These are phyloP conservation scores for Podospora bellae-mahoneyi DNA, from an alignment of 495 filamentous ascomycete species.

Conservation along the genomic window DNA sequence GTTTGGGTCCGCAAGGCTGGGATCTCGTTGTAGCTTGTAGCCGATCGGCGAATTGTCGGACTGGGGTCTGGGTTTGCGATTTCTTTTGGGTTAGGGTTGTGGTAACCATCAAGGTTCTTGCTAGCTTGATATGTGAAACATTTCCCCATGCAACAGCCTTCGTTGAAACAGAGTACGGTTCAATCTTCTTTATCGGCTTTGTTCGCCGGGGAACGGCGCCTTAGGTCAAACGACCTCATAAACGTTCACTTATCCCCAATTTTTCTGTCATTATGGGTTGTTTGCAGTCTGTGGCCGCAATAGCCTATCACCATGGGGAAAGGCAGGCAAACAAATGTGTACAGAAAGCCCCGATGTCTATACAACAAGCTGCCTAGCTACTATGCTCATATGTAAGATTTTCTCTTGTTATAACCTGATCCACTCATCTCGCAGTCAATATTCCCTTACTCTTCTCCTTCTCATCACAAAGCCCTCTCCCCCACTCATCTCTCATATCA, in stretches of 20 bases:
- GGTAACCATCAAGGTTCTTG: not conserved
- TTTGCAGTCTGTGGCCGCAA: too few species aligned
- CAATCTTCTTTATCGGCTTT: not conserved
- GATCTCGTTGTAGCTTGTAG: not conserved
- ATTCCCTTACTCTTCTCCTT: not conserved
- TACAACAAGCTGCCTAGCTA: too few species aligned
- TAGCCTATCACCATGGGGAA: too few species aligned
- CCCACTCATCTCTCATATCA: slow-evolving; percentile 30
- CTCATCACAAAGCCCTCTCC: not conserved
- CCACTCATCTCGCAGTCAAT: not conserved
- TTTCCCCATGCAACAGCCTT: not conserved
- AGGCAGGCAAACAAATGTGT: too few species aligned
- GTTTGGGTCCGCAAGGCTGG: not conserved
- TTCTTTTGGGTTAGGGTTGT: not conserved
- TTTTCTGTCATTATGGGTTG: not conserved
- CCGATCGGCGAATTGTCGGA: not conserved
- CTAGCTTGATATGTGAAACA: not conserved
- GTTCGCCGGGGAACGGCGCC: not conserved
- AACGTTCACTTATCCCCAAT: not conserved
- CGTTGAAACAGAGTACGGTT: not conserved
- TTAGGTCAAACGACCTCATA: not conserved
- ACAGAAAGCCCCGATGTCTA: too few species aligned
- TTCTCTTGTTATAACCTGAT: not conserved
- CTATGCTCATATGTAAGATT: too few species aligned
- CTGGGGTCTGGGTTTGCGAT: not conserved